Conservation (phyloP, 2,329 filamentous ascomycete species). For the Neoarthrinium moseri region DNA sequence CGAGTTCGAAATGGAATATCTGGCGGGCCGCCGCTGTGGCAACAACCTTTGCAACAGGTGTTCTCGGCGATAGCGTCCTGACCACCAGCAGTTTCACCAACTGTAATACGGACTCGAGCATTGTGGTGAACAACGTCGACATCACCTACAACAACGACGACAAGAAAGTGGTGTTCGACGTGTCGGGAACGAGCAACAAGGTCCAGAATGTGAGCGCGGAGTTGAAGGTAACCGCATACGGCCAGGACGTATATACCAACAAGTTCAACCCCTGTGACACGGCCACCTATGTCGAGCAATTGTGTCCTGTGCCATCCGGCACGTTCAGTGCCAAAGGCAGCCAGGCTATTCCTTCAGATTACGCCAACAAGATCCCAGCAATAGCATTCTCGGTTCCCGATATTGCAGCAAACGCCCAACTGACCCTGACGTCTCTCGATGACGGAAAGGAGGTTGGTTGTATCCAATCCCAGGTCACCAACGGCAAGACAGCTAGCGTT, state of each 20-base stretch:
- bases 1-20: slow-evolving; percentile 25
- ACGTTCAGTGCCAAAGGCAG: slow-evolving; percentile 70
- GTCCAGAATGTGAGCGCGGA: slow-evolving; percentile 77
- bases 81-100: slow-evolving; percentile 77
- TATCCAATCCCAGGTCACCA: slow-evolving; percentile 76
- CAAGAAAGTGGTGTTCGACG: slow-evolving; percentile 75
- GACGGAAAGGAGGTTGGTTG: slow-evolving; percentile 70
- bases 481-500: slow-evolving; percentile 79
- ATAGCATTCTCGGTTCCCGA: slow-evolving; percentile 93
- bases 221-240: slow-evolving; percentile 80
- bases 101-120: slow-evolving; percentile 59
- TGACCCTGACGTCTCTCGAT: slow-evolving; percentile 68
- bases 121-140: slow-evolving; percentile 72
- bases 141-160: slow-evolving; percentile 77
- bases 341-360: slow-evolving; percentile 70
- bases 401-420: slow-evolving; percentile 79
- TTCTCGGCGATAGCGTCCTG: slow-evolving; percentile 68
- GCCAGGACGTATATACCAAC: slow-evolving; percentile 74
- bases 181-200: slow-evolving; percentile 72
- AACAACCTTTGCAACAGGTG: slow-evolving; percentile 40
- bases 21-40: slow-evolving; percentile 31
- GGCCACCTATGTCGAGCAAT: slow-evolving; percentile 63
- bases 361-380: slow-evolving; percentile 72
- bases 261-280: slow-evolving; percentile 79
- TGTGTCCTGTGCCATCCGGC: slow-evolving; percentile 84